Conservation (phyloP, 768 basidiomycete genomes). For the Glaciozyma martinii region DNA sequence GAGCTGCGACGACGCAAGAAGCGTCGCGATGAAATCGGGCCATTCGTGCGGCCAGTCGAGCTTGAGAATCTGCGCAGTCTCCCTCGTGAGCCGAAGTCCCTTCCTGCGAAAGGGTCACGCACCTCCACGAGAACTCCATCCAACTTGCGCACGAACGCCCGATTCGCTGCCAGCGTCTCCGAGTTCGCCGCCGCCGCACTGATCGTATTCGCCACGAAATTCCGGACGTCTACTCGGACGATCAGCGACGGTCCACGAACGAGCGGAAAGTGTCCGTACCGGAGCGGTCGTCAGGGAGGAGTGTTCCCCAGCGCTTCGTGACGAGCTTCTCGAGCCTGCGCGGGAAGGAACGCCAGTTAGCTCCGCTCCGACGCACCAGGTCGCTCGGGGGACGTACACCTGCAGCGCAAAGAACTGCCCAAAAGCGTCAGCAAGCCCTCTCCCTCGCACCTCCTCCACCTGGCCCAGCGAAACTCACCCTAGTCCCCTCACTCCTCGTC, state of each 20-base stretch:
- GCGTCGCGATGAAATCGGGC: neutral
- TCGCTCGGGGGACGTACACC: neutral
- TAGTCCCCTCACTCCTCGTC: neutral
- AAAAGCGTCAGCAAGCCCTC: neutral
- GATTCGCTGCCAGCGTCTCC: neutral
- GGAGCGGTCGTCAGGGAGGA: neutral
- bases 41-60: neutral
- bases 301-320: neutral
- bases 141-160: neutral
- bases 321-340: neutral
- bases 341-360: too few species aligned
- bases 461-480: neutral
- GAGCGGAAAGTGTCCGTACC: neutral
- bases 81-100: neutral
- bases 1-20: neutral
- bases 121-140: neutral
- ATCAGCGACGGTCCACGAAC: neutral
- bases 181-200: neutral
- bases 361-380: too few species aligned
- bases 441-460: neutral
- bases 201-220: neutral
- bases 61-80: constrained; percentile 1
- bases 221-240: neutral
- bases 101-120: neutral
- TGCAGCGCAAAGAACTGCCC: neutral